These are phyloP conservation scores for Suillus variegatus DNA, from an alignment of 768 basidiomycete species.

Conservation along the genomic window DNA sequence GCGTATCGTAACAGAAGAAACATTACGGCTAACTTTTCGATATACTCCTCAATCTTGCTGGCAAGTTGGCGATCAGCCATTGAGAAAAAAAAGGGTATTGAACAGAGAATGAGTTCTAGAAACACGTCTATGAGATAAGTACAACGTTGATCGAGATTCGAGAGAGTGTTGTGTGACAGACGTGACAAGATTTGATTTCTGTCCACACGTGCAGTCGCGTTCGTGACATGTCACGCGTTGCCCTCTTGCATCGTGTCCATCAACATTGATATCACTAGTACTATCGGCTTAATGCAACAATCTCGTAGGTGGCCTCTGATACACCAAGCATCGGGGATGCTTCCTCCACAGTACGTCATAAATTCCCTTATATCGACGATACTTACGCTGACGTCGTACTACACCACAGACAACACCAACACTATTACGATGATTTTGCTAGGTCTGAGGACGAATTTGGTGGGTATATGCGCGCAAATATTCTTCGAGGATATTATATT, in stretches of 20 bases:
- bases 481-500: constrained; percentile 18
- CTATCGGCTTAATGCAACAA: not conserved
- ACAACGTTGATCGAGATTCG: constrained; percentile 3
- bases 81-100: constrained; percentile 7
- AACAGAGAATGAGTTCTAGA: constrained; percentile 7
- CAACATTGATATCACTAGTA: not conserved
- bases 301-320: not conserved
- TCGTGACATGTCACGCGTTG: constrained; percentile 26
- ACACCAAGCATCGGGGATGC: not conserved
- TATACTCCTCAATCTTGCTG: constrained; percentile 71
- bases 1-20: constrained; percentile 18
- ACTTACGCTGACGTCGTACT: not conserved
- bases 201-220: constrained; percentile 28
- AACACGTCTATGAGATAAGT: constrained; percentile 3
- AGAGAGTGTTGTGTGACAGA: not conserved
- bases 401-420: constrained; percentile 10
- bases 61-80: constrained; percentile 40
- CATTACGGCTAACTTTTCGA: constrained; percentile 62
- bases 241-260: not conserved
- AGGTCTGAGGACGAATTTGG: constrained; percentile 15
- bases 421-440: constrained; percentile 4
- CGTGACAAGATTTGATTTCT: constrained; percentile 10
- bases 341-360: not conserved
- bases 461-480: constrained; percentile 28
- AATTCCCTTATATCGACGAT: not conserved